phyloP scores from a whole-genome alignment of 2,329 filamentous ascomycete genomes.

The Aureobasidium vineae region DNA sequence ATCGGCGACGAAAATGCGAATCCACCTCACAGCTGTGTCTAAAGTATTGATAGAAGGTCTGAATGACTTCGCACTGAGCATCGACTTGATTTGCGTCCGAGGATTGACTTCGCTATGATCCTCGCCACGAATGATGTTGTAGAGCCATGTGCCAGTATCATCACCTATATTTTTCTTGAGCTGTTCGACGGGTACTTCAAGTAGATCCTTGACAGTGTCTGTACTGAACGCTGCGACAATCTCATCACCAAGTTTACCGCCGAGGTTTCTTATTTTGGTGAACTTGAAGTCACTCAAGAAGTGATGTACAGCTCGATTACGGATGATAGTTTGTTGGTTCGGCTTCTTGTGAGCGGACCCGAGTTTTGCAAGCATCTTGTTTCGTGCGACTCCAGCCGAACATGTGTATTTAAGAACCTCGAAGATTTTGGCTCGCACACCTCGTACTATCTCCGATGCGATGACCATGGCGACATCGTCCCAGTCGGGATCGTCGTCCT shows the following conservation, averaged over 20 bases:
- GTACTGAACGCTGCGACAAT: constrained; percentile 78
- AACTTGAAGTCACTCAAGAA: constrained; percentile 88
- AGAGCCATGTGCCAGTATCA: constrained; percentile 81
- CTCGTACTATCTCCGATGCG: constrained; percentile 82
- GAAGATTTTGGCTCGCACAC: constrained; percentile 67
- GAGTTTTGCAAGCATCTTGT: constrained; percentile 94
- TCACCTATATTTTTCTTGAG: constrained; percentile 76
- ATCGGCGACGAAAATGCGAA: constrained; percentile 87
- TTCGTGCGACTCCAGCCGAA: constrained; percentile 81
- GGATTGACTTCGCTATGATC: constrained; percentile 87
- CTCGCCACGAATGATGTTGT: constrained; percentile 79
- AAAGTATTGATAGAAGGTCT: constrained; percentile 73
- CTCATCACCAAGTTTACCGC: constrained; percentile 89
- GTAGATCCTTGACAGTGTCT: constrained; percentile 72
- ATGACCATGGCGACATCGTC: constrained; percentile 87
- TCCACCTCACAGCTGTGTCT: constrained; percentile 79
- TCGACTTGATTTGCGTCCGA: constrained; percentile 91
- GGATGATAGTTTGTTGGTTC: constrained; percentile 89
- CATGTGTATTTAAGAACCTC: constrained; percentile 81
- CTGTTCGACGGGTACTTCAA: constrained; percentile 69
- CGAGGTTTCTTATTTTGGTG: constrained; percentile 91
- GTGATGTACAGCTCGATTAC: constrained; percentile 73
- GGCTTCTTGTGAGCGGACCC: constrained; percentile 92
- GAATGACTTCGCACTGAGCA: constrained; percentile 96
- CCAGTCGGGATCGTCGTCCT: constrained; percentile 87